Evolutionary conservation across 2,329 filamentous ascomycete genomes (phyloP).

Genomic region (Pestalotiopsis sp.): DNA sequence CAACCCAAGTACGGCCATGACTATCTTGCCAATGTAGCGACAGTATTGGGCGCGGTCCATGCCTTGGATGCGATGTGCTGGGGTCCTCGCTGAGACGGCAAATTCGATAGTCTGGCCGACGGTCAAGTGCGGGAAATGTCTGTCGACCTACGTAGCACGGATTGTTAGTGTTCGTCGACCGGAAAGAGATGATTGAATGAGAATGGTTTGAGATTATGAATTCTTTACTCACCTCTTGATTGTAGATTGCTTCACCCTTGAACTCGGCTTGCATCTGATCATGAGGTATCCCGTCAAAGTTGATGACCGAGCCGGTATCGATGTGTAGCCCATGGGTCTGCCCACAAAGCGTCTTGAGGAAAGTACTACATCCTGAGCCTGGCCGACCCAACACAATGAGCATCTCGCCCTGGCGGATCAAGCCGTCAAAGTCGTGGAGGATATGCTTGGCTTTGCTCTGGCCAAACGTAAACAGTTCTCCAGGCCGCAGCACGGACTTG

Average conservation of each 20-base stretch:
- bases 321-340: constrained; percentile 18
- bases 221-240: constrained; percentile 13
- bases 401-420: constrained; percentile 61
- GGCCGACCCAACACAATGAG: constrained; percentile 50
- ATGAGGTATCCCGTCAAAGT: constrained; percentile 63
- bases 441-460: constrained; percentile 59
- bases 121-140: constrained; percentile 71
- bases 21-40: constrained; percentile 66
- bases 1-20: constrained; percentile 73
- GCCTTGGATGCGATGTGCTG: constrained; percentile 64
- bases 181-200: background rate
- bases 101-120: constrained; percentile 76
- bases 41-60: constrained; percentile 63
- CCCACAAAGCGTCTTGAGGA: constrained; percentile 50
- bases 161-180: background rate
- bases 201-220: no score
- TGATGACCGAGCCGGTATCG: constrained; percentile 42
- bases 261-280: constrained; percentile 60
- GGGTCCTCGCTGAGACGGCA: constrained; percentile 70
- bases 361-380: constrained; percentile 52
- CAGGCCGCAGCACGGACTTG: constrained; percentile 57
- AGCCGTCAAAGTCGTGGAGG: constrained; percentile 64
- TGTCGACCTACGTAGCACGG: constrained; percentile 20
- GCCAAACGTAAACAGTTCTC: constrained; percentile 31
- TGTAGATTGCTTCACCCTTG: constrained; percentile 52